A percentile compares a stretch with the other conserved stretches of the same genome.
phyloP scores from a whole-genome alignment of 2,329 filamentous ascomycete genomes.

The Colletotrichum tanaceti region DNA sequence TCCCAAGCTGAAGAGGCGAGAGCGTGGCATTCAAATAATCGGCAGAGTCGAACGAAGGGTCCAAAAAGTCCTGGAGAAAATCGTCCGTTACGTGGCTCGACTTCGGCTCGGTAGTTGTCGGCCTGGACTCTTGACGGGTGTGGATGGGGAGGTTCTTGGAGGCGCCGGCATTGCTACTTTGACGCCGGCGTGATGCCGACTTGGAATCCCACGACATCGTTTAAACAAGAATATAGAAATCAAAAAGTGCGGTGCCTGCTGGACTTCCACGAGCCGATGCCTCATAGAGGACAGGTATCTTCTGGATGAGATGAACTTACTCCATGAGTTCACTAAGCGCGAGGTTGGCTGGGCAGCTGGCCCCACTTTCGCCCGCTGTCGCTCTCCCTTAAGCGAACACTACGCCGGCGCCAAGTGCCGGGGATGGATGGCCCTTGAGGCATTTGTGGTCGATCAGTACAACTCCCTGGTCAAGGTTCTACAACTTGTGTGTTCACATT shows the following conservation, averaged over 20 bases:
- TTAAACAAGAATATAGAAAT: not conserved
- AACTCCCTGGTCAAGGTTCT: not conserved
- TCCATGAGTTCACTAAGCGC: constrained; percentile 5
- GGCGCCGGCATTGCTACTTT: constrained; percentile 58
- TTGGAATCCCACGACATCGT: constrained; percentile 56
- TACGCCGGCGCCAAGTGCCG: constrained; percentile 1
- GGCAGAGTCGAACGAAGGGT: constrained; percentile 82
- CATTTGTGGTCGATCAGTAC: no score
- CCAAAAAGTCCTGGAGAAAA: constrained; percentile 79
- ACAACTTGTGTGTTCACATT: not conserved
- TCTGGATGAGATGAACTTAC: constrained; percentile 10
- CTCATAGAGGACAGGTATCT: constrained; percentile 23
- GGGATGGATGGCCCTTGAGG: no score
- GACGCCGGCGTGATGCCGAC: constrained; percentile 55
- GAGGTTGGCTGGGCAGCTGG: constrained; percentile 21
- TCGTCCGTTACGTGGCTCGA: constrained; percentile 77
- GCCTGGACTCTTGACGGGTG: constrained; percentile 52
- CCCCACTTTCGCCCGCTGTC: constrained; percentile 28
- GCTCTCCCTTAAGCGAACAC: constrained; percentile 30
- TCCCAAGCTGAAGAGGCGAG: constrained; percentile 70
- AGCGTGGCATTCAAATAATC: constrained; percentile 86
- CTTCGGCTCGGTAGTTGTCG: constrained; percentile 57
- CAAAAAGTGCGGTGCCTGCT: no score
- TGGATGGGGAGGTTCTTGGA: constrained; percentile 56
- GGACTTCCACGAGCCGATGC: not conserved